Evolutionary conservation across 1,139 yeast species (phyloP), one percentile per base, ranked within the genome.

Genomic region (Candida tetrigidarum): DNA sequence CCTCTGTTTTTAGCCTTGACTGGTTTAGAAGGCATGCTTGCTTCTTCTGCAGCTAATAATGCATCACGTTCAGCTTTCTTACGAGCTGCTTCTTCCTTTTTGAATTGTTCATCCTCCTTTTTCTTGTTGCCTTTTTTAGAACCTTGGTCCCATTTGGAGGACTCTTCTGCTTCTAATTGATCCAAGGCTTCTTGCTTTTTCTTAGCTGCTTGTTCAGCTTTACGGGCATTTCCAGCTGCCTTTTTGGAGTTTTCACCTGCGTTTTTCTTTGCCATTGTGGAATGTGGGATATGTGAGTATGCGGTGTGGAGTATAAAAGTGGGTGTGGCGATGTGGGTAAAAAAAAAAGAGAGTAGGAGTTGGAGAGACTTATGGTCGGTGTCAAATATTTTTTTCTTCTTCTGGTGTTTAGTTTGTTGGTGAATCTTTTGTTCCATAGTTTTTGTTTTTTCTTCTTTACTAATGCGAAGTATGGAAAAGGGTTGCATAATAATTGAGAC

Each of bases 61-160:
- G 78, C 75, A 29, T 83, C 86, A 57, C 87, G 73, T 58, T 82
- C 86, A 15, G 82, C 81, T 67, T 82, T 83, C 66, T 81, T 83
- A 50, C 80, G 73, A 10, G 83, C 81, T 7, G 84, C 86, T 55
- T 81, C 86, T 44, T 81, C 84, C 58, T 75, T 80, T 59, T 82
- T 82, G 48, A 79, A 77, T 49, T 72, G 74, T 18, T 74, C 78
- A 47, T 84, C 86, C 50, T 81, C 86, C 64, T 83, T 84, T 76
- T 87, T 87, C 67, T 82, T 80, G 63, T 76, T 82, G 36, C 78
- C 81, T 63, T 82, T 83, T 68, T 87, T 87, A 28, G 89, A 57
- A 19, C 96, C 96, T 35, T 83, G 74, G 2, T 77, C 80, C 96
- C 96, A 88, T 50, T 80, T 72, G 10, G 76, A 69, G 15, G 83